phyloP scores from a whole-genome alignment of 768 basidiomycete genomes.

The Tylopilus sp. region DNA sequence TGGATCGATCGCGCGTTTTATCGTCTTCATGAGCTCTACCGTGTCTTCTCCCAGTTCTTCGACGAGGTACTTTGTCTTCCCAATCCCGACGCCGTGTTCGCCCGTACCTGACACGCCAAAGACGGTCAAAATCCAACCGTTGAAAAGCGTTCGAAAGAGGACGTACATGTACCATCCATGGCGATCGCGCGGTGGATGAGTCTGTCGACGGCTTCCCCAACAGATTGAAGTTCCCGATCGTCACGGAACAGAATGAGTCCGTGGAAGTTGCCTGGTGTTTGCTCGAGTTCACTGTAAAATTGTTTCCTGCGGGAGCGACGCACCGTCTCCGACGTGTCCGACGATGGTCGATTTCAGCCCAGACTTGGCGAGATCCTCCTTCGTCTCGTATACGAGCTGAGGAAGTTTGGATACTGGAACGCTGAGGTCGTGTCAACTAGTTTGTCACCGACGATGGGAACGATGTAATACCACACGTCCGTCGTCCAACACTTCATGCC shows the following conservation, averaged over 20 bases:
- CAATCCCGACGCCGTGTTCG: constrained; percentile 85
- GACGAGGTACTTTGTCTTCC: constrained; percentile 78
- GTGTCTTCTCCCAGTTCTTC: constrained; percentile 85
- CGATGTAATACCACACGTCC: constrained; percentile 70
- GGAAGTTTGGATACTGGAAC: constrained; percentile 71
- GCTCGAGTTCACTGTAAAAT: not conserved
- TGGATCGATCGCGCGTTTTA: constrained; percentile 81
- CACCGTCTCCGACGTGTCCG: constrained; percentile 79
- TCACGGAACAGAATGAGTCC: constrained; percentile 54
- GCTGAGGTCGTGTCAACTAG: constrained; percentile 29
- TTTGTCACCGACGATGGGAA: not conserved
- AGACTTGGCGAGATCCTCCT: constrained; percentile 63
- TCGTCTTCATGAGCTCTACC: constrained; percentile 79
- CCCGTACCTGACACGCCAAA: constrained; percentile 55
- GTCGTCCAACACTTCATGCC: constrained; percentile 78
- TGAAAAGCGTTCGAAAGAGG: not conserved
- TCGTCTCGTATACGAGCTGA: constrained; percentile 71
- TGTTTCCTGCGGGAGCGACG: constrained; percentile 30
- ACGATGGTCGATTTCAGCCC: constrained; percentile 68
- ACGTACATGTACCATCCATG: constrained; percentile 74
- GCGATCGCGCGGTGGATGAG: constrained; percentile 68
- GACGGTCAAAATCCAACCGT: not conserved
- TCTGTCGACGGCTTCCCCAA: constrained; percentile 61
- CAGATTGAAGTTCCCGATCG: constrained; percentile 54
- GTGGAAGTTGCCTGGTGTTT: constrained; percentile 41